Base-by-base conservation (phyloP, 495 filamentous ascomycete species). In the Penicillium taxi region DNA sequence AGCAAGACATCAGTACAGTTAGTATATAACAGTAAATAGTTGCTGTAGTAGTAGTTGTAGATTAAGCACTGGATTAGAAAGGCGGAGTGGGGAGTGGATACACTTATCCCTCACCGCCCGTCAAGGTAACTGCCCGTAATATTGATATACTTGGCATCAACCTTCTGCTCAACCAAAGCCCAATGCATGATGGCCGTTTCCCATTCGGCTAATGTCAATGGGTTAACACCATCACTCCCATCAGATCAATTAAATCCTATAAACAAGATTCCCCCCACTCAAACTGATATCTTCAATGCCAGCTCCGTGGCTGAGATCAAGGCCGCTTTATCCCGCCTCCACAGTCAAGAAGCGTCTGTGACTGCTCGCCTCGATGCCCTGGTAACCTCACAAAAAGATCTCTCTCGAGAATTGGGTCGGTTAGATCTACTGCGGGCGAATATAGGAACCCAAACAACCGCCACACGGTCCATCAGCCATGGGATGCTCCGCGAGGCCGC, bases 381-480 rank as follows among this genome's bases (percentile, higher is more conserved):
- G 25, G 62, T 94, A 16, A 71, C 78, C 36, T 83, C 82, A 0
- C 88, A 95, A 53, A 78, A 83, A 33, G 84, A 91, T 51, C 73
- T 96, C 27, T 78, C 80, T 6, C 82, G 86, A 36, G 81, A 93
- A 44, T 66, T 98, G 37, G 74, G 78, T 18, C 80, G 89, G n/a
- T 75, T 98, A 24, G 93, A 98, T 58, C 67, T 94, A 9, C 73
- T 94, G 25, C 85, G 93, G 34, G 88, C 87, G 13, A 79, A 86
- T 41, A 77, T 96, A 19, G 88, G 87, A 37, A 76, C 86, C 9
- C 93, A 96, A 44, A 81, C 82, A n/a, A 81, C 83, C 46, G 78
- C 85, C 27, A 84, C 89, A 8, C 76, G 90, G 27, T 66, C 76
- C 13, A 82, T 98, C 50, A 83, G 84, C 69, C 83, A 86, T 75